Evolutionary conservation across 768 basidiomycete species (phyloP), one percentile per base, ranked within the genome.

Genomic region (Hortiboletus flavorubellus): DNA sequence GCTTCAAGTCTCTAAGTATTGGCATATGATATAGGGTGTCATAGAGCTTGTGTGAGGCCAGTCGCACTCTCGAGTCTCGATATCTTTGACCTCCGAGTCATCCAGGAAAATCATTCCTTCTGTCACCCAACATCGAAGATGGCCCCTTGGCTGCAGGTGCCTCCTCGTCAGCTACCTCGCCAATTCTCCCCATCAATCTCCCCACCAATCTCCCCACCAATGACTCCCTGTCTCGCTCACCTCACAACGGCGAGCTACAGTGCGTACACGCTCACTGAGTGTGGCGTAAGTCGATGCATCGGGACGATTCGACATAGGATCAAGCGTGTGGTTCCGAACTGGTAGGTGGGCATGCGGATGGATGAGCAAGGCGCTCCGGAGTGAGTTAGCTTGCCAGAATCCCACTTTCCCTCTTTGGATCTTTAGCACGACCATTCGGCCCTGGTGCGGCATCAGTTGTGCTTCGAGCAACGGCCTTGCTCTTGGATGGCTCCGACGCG

Each of bases 331-430:
- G 21, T 72, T 69, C 44, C 83, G 73, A 3, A 86, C 87, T 87
- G 60, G 26, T 46, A 18, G 51, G 30, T 26, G 11, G 15, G 37
- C n/a, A 45, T 9, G 46, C 30, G 16, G 37, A 15, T 15, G n/a
- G 31, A 15, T 5, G 35, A 8, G 2, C 16, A 14, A 30, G 18
- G 8, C 26, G n/a, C n/a, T n/a, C n/a, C n/a, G n/a, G 49, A 31
- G 18, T 0, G 61, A 53, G 70, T 33, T 49, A 83, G 86, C 84
- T 73, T 82, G 80, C 60, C 87, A 89, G 63, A 86, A 89, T 21
- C 21, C 21, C 21, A 62, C 87, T 89, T 0, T 86, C 85, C 5
- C 83, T 80, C 39, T 78, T 80, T 0, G 83, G 79, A 68, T 88
- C 85, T 53, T 70, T 80, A 39, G 70, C 65, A 0, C 50, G 66